Evolutionary conservation across 352 stramenopile species (phyloP), one percentile per base, ranked within the genome.

Genomic region (Globisporangium cylindrosporum): DNA sequence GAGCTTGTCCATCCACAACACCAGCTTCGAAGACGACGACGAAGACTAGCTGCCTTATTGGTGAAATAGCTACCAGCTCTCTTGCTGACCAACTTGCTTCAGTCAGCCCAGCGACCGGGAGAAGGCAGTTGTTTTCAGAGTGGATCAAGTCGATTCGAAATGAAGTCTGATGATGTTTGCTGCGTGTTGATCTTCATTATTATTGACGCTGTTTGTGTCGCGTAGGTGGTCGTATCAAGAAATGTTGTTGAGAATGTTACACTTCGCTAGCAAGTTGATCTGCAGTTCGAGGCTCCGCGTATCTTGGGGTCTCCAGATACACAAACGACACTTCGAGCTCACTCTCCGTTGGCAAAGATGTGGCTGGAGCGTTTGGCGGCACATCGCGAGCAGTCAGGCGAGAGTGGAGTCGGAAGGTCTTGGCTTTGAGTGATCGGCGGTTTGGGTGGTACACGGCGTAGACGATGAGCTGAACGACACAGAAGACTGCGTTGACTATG

Each of bases 1-100:
- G 56, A 92, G 85, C 67, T 38, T 92, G 25, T 93, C 87, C 0
- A 88, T 92, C 59, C 80, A 92, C 56, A 64, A 73, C 46, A 63
- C 55, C 5, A 73, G 60, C 34, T 59, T 54, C 5, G 59, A 79
- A 8, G 67, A 76, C 2, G 68, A 74, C 2, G 46, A 73, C 29
- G 38, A 18, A 61, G 41, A 48, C 4, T 48, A 48, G 5, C 3
- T 48, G 41, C 41, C 20, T 7, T n/a, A 8, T n/a, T 14, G 15
- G 14, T n/a, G 41, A n/a, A 48, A n/a, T 20, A n/a, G 5, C 41
- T 48, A n/a, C 10, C 36, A 41, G 36, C 36, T 14, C 8, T 48
- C 14, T n/a, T n/a, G 14, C 4, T 7, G 41, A 20, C 14, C 15
- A 48, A n/a, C 15, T 48, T 9, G 41, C 14, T 20, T 48, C 41